phyloP scores from a whole-genome alignment of 352 stramenopile species.

The Phytophthora brassicae region DNA sequence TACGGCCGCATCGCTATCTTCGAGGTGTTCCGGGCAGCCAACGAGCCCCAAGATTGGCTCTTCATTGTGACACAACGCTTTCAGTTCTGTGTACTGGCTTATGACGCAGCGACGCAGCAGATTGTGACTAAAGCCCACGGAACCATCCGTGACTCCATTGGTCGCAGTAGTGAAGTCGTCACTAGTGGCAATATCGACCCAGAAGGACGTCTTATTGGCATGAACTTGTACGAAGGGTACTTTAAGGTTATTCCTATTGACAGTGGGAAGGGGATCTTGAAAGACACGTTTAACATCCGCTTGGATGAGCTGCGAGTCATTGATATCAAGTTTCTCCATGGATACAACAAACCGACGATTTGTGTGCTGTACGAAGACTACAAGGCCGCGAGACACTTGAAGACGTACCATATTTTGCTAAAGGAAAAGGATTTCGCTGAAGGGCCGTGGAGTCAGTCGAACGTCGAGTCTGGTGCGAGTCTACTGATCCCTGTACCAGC shows the following conservation, averaged over 20 bases:
- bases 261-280: constrained; percentile 68
- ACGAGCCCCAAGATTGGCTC: constrained; percentile 82
- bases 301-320: constrained; percentile 92
- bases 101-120: constrained; percentile 64
- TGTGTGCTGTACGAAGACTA: constrained; percentile 93
- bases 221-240: constrained; percentile 92
- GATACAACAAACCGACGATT: constrained; percentile 87
- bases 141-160: constrained; percentile 85
- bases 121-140: constrained; percentile 87
- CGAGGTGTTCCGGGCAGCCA: constrained; percentile 76
- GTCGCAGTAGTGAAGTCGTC: constrained; percentile 86
- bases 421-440: constrained; percentile 91
- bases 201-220: constrained; percentile 83
- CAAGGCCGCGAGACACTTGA: constrained; percentile 87
- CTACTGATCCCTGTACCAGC: constrained; percentile 88
- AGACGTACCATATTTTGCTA: constrained; percentile 90
- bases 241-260: constrained; percentile 92
- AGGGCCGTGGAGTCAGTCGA: constrained; percentile 87
- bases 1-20: constrained; percentile 90
- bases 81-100: constrained; percentile 90
- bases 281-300: constrained; percentile 91
- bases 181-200: constrained; percentile 89
- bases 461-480: constrained; percentile 87
- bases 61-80: constrained; percentile 90
- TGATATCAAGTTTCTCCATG: constrained; percentile 93